These are phyloP conservation scores for Xylaria flabelliformis DNA, from an alignment of 495 filamentous ascomycete species.

Conservation along the genomic window DNA sequence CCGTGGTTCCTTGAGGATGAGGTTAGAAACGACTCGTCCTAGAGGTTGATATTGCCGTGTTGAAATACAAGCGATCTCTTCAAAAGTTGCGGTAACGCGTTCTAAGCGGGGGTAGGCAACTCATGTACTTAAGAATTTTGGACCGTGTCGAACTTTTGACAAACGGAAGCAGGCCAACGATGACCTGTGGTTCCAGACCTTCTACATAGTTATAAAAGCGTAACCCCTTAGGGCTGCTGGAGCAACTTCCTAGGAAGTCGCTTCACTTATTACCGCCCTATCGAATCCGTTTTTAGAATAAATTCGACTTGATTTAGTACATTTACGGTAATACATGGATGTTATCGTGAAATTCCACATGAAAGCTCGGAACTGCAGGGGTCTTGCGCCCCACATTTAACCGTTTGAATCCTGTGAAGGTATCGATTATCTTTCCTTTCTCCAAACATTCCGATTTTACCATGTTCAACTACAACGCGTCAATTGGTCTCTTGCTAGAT, in stretches of 20 bases:
- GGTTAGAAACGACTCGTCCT: constrained; percentile 11
- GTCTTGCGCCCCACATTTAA: constrained; percentile 15
- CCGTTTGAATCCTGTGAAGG: constrained; percentile 17
- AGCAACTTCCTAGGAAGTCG: too few relatives aligned
- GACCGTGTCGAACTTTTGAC: too few relatives aligned
- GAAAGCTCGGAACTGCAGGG: neutral
- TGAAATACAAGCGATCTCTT: constrained; percentile 3
- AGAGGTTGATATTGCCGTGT: constrained; percentile 9
- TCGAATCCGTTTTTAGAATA: too few relatives aligned
- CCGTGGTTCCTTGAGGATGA: constrained; percentile 39
- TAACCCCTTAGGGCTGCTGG: too few relatives aligned
- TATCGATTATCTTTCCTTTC: neutral
- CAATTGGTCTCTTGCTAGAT: neutral
- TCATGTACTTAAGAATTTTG: constrained; percentile 4
- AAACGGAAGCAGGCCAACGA: too few relatives aligned
- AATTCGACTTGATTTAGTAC: too few relatives aligned
- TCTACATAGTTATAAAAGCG: too few relatives aligned
- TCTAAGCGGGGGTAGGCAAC: constrained; percentile 1
- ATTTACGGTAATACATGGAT: too few relatives aligned
- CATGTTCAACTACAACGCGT: constrained; percentile 1
- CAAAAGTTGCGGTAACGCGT: neutral
- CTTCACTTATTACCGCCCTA: too few relatives aligned
- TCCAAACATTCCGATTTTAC: constrained; percentile 8
- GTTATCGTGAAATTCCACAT: neutral
- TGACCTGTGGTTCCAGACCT: too few relatives aligned